Percentiles rank a stretch among this genome's conserved stretches.
Evolutionary conservation across 108 stramenopile species (phyloP).

Genomic region (Chaetoceros muelleri): DNA sequence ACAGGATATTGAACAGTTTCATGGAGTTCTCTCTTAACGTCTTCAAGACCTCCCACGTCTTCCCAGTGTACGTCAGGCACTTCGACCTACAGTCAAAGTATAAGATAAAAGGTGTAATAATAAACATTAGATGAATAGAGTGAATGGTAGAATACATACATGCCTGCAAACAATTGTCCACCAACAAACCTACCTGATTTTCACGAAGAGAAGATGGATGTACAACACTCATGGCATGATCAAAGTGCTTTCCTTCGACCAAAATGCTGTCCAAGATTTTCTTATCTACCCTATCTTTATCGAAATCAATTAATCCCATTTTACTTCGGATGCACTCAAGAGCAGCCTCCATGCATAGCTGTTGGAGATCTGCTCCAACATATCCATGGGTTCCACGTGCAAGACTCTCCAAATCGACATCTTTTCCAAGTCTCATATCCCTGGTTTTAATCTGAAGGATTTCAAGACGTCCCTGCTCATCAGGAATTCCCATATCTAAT

Average conservation of each 20-base stretch:
- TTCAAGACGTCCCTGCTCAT: constrained; percentile 80
- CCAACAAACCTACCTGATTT: too few species aligned
- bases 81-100: too few species aligned
- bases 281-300: constrained; percentile 73
- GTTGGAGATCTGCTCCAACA: constrained; percentile 92
- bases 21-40: constrained; percentile 96
- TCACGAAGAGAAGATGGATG: constrained; percentile 90
- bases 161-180: too few species aligned
- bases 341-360: constrained; percentile 91
- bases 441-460: constrained; percentile 94
- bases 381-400: constrained; percentile 86
- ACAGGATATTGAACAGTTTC: constrained; percentile 97
- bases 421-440: constrained; percentile 79
- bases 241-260: constrained; percentile 89
- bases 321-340: constrained; percentile 79
- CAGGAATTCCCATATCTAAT: constrained; percentile 90
- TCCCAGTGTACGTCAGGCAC: constrained; percentile 97
- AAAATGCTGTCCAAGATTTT: constrained; percentile 75
- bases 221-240: constrained; percentile 80
- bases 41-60: constrained; percentile 97
- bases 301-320: constrained; percentile 80
- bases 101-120: constrained; percentile 4
- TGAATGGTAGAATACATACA: background rate
- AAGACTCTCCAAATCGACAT: constrained; percentile 83
- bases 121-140: constrained; percentile 5